A percentile compares a stretch with the other conserved stretches of the same genome.
These are phyloP conservation scores for Abrus precatorius DNA, from an alignment of 306 rosid species.

Conservation along the genomic window DNA sequence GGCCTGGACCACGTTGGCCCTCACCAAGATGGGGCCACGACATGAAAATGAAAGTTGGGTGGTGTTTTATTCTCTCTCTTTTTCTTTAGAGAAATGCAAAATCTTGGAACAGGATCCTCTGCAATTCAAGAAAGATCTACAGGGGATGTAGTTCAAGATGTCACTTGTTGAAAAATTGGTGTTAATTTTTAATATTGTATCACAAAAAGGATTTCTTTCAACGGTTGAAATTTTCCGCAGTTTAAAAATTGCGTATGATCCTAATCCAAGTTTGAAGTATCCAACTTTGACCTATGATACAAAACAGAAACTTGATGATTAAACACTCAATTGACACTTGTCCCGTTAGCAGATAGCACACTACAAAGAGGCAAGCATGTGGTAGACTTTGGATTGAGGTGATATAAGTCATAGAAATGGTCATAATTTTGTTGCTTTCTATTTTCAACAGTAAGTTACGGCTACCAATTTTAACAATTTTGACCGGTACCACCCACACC, in stretches of 20 bases:
- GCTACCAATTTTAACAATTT: slow-evolving; percentile 9
- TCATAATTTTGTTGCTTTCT: background rate
- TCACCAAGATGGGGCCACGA: background rate
- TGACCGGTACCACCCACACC: slow-evolving; percentile 39
- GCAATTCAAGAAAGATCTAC: no score
- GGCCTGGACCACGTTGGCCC: slow-evolving; percentile 28
- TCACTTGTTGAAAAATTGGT: background rate
- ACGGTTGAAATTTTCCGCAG: background rate
- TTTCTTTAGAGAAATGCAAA: background rate
- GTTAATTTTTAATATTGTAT: background rate
- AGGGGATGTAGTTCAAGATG: background rate
- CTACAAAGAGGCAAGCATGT: slow-evolving; percentile 12
- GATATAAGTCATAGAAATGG: slow-evolving; percentile 32
- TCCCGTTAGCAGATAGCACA: background rate
- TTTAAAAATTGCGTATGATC: background rate
- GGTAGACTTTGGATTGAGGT: slow-evolving; percentile 4
- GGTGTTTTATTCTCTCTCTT: background rate
- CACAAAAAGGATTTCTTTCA: background rate
- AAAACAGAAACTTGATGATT: background rate
- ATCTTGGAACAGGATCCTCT: background rate
- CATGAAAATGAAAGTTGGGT: background rate
- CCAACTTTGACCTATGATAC: background rate
- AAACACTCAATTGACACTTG: slow-evolving; percentile 26
- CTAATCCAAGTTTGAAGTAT: slow-evolving; percentile 9
- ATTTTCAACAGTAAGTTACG: background rate